These are phyloP conservation scores for Podaxis sp. DNA, from an alignment of 768 basidiomycete species.

Conservation along the genomic window DNA sequence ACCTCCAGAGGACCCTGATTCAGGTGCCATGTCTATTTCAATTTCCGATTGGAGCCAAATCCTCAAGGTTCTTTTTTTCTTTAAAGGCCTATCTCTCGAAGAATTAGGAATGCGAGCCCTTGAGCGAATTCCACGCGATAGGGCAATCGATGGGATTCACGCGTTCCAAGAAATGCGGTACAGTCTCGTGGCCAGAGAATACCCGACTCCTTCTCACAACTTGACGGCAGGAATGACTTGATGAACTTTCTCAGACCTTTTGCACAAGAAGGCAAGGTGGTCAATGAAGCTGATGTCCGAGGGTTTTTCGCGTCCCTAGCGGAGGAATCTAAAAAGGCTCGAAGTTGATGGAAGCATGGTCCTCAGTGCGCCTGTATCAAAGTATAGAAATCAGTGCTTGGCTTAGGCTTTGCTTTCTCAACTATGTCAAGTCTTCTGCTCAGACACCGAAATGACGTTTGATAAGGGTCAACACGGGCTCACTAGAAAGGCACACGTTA, in stretches of 20 bases:
- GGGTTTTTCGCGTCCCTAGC: slow-evolving; percentile 60
- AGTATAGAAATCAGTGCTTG: not conserved
- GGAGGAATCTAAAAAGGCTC: slow-evolving; percentile 32
- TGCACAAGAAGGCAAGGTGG: slow-evolving; percentile 72
- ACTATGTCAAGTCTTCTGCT: not conserved
- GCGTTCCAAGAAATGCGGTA: slow-evolving; percentile 86
- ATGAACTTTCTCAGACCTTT: slow-evolving; percentile 74
- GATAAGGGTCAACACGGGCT: not conserved
- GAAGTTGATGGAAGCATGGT: slow-evolving; percentile 1
- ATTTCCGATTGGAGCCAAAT: not conserved
- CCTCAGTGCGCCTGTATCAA: not conserved
- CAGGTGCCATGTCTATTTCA: slow-evolving; percentile 37
- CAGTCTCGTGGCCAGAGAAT: slow-evolving; percentile 19
- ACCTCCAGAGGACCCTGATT: slow-evolving; percentile 85
- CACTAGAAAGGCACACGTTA: not conserved
- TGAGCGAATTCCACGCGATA: slow-evolving; percentile 70
- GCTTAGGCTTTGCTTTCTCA: not conserved
- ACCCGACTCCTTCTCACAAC: not conserved
- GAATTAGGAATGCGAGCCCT: slow-evolving; percentile 83
- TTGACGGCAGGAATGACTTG: slow-evolving; percentile 59
- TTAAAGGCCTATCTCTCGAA: slow-evolving; percentile 71
- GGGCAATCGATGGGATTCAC: slow-evolving; percentile 78
- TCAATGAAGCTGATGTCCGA: slow-evolving; percentile 69
- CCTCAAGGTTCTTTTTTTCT: not conserved
- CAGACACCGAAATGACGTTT: not conserved